Conservation (phyloP, 75 land plant species). For the Selaginella moellendorffii region DNA sequence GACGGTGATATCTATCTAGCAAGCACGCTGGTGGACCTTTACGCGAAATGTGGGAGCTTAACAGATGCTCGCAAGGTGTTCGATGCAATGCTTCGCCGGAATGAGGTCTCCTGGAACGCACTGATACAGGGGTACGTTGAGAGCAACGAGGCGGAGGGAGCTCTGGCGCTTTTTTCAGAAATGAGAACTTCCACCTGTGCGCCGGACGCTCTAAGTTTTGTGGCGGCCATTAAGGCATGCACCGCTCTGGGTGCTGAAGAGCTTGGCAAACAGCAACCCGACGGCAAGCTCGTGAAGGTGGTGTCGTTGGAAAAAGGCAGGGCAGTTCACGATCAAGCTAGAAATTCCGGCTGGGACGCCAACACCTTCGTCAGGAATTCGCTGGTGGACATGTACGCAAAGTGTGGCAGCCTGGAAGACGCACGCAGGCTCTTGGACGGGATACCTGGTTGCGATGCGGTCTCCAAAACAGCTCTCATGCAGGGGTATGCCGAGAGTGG, state of each 20-base stretch:
- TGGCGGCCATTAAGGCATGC: background rate
- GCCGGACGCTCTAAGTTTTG: background rate
- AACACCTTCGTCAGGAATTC: slow-evolving; percentile 20
- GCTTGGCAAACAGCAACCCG: no score
- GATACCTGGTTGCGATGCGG: slow-evolving; percentile 1
- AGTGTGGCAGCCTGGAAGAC: slow-evolving; percentile 25
- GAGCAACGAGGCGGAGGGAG: background rate
- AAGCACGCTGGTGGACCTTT: background rate
- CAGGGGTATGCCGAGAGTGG: slow-evolving; percentile 12
- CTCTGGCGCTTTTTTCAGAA: background rate
- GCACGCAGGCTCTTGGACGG: slow-evolving; percentile 17
- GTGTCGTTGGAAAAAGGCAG: background rate
- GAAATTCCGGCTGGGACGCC: background rate
- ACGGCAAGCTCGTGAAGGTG: background rate
- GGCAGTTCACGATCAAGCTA: background rate
- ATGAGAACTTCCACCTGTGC: background rate
- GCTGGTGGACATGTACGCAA: slow-evolving; percentile 36
- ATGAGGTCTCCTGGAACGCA: background rate
- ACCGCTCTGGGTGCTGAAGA: background rate
- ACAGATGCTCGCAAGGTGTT: background rate
- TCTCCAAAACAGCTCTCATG: slow-evolving; percentile 12
- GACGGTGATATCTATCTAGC: background rate
- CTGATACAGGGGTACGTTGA: background rate
- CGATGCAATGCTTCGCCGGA: background rate
- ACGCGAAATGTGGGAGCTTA: background rate